phyloP scores from a whole-genome alignment of 495 filamentous ascomycete genomes.

The Penicillium bovifimosum region DNA sequence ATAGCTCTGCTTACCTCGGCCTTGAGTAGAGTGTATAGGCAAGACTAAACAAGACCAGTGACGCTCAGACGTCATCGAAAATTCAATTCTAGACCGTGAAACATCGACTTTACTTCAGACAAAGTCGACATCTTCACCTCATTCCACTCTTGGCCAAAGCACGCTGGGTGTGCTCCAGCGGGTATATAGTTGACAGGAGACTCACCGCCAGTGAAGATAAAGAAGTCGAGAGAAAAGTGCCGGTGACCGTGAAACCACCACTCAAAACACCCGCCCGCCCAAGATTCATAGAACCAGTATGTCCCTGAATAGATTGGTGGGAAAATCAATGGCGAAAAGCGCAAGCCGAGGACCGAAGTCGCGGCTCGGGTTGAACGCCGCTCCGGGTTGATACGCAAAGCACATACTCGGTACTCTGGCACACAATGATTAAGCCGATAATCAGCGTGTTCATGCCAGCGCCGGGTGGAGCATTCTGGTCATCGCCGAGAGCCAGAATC shows the following conservation, averaged over 20 bases:
- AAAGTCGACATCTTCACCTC: conserved; percentile 31
- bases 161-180: conserved; percentile 33
- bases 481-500: conserved; percentile 50
- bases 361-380: conserved; percentile 45
- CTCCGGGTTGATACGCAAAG: conserved; percentile 45
- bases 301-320: conserved; percentile 33
- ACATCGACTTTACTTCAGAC: conserved; percentile 1
- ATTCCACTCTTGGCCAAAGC: conserved; percentile 29
- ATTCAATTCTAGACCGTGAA: not conserved
- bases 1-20: too few relatives aligned
- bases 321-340: conserved; percentile 40
- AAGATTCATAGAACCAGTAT: conserved; percentile 51
- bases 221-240: conserved; percentile 46
- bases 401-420: conserved; percentile 39
- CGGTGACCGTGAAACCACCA: conserved; percentile 44
- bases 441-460: conserved; percentile 49
- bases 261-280: conserved; percentile 41
- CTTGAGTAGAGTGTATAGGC: not conserved
- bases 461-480: conserved; percentile 50
- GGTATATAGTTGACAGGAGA: conserved; percentile 50
- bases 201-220: conserved; percentile 50
- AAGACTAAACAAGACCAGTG: not conserved
- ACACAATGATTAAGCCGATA: conserved; percentile 41
- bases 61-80: not conserved
- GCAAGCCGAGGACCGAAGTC: conserved; percentile 47